Base-by-base conservation (phyloP, 177 flowering plant species). In the Vitis hybrid region DNA sequence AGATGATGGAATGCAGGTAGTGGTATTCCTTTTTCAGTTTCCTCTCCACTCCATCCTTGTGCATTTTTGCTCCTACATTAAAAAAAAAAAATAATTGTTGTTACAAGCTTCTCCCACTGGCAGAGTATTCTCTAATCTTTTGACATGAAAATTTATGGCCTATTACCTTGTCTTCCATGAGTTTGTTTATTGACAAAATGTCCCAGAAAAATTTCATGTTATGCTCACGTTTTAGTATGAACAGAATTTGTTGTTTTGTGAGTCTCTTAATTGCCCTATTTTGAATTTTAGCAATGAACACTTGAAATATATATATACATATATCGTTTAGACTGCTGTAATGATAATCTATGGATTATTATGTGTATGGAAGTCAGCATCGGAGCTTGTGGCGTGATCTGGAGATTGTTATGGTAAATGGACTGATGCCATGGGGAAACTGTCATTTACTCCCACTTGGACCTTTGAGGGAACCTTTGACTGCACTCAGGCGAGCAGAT, bases 1-100 rank as follows among this genome's bases (percentile, higher is more conserved):
- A 19, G 98, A 95, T 82, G 98, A 95, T 81, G 98, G 97, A 59
- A 90, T 93, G 97, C 97, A 92, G 98, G 98, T 89, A 79, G 49
- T n/a, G 2, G 10, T 3, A 14, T 8, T 55, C 22, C 4, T 5
- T 13, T 61, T 58, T 56, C 14, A 57, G 8, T 69, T 67, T 55
- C 44, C 14, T 12, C 10, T 59, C 31, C 17, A 20, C 44, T 22
- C 44, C 44, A 33, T 6, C 3, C 2, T 20, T 17, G 18, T 17
- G 49, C 72, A 69, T 2, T 64, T 8, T 28, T 28, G 17, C 3
- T 57, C 53, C 2, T 31, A 9, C 0, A 38, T 11, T 33, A 10
- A 20, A 12, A 33, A 3, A 58, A 24, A 1, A 4, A 8, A 4
- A 11, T 0, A 22, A 22, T 20, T 22, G 24, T 33, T 33, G 44